A percentile compares a stretch with the other conserved stretches of the same genome.
These are phyloP conservation scores for Apiotrichum domesticum DNA, from an alignment of 1,284 basidiomycete species.

Conservation along the genomic window DNA sequence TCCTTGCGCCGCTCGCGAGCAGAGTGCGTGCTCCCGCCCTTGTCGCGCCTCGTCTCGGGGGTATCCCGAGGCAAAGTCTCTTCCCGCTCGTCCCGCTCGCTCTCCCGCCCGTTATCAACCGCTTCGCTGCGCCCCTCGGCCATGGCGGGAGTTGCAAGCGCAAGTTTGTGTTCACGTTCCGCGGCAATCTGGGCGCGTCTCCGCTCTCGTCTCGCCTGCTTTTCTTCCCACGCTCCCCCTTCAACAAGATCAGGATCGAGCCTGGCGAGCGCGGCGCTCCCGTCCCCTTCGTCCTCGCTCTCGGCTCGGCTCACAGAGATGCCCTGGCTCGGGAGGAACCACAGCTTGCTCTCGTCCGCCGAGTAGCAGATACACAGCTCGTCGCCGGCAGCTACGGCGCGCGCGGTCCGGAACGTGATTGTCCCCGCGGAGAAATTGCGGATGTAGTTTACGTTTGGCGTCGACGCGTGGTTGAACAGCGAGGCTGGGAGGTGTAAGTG, in stretches of 20 bases:
- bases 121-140: no score
- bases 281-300: constrained; percentile 6
- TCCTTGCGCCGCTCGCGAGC: constrained; percentile 9
- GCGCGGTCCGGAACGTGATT: constrained; percentile 34
- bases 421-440: constrained; percentile 25
- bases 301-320: not conserved
- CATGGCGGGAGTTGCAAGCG: no score
- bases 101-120: no score
- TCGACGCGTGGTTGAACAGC: constrained; percentile 47
- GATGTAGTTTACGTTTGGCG: constrained; percentile 46
- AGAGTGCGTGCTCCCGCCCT: constrained; percentile 10
- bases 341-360: constrained; percentile 44
- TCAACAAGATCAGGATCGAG: no score
- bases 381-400: constrained; percentile 28
- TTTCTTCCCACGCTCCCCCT: not conserved
- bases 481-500: constrained; percentile 28
- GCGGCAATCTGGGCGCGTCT: not conserved
- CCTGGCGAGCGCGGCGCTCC: constrained; percentile 1
- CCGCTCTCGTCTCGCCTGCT: constrained; percentile 1
- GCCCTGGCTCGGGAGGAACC: constrained; percentile 32
- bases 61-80: no score
- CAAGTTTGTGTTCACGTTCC: not conserved
- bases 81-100: no score
- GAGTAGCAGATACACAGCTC: constrained; percentile 45
- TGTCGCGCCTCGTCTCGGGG: constrained; percentile 1